Base-by-base conservation (phyloP, 805 yeast species). In the Nematodospora valgi region DNA sequence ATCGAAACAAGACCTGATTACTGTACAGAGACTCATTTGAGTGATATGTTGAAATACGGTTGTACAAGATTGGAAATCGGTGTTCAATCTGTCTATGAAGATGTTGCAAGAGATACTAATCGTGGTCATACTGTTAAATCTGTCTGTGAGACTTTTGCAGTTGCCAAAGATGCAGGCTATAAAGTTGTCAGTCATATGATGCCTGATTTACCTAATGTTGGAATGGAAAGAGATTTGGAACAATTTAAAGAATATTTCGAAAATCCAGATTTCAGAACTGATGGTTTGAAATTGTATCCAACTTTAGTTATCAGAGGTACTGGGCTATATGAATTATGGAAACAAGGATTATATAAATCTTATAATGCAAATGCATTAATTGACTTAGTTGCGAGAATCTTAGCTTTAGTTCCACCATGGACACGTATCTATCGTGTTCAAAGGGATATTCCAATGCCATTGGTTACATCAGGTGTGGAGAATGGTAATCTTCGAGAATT, bases 151-250 rank as follows among this genome's bases (percentile, higher is more conserved):
- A 93, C 98, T 0, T 93, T 93, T 67, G 86, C 86, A 1, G 78
- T 84, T 30, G 95, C 98, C n/a, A 93, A 93, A 57, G 98, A 93
- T 61, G 91, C 98, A 1, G 98, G 98, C 10, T 93, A 89, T 62
- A 93, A 93, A 58, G 95, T 93, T 35, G 98, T 93, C 16, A 81
- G 95, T 46, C 98, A 93, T 64, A 93, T 93, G 98, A 93, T 93
- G 98, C 98, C 98, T 11, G 98, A 93, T 68, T 71, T 93, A 51
- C 98, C 98, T 12, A 93, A 93, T 53, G 97, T 93, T 40, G 98
- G 98, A 13, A 86, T 91, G 95, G 98, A 93, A 63, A 77, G 98
- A 58, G 98, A 93, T 58, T 67, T 91, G 40, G 96, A 88, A 53
- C 98, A 93, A 64, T 93, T 93, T 56, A 78, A 82, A 52, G 98